Base-by-base conservation (phyloP, 1,284 basidiomycete genomes). In the Cryptococcus maquisensis region DNA sequence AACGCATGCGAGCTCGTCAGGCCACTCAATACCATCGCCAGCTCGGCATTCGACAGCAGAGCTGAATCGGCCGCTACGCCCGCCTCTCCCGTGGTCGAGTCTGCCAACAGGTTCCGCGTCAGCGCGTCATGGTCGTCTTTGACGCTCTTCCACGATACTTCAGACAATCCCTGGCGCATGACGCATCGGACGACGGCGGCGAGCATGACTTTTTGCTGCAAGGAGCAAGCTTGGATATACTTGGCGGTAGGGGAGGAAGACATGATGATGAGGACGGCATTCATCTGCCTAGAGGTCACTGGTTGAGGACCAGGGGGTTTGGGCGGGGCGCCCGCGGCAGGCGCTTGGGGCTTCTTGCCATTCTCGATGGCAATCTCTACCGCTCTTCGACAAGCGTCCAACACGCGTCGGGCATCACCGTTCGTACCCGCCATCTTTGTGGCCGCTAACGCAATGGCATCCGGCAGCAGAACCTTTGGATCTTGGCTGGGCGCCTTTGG, bases 351-450 rank as follows among this genome's bases (percentile, higher is more conserved):
- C 15, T 48, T 51, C 32, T 36, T 21, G 10, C 44, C 42, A 40
- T 23, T 49, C 44, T 72, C 68, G 9, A 73, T 50, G 7, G 85
- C 84, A n/a, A 89, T 81, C 69, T 95, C 92, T 4, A 93, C 88
- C 0, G 90, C 86, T 4, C 91, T 86, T 63, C 91, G 81, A 78
- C 93, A 97, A 26, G 96, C 88, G 72, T 99, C 96, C 53, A 98
- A 80, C 35, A 95, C 90, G 35, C 94, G 81, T 44, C 96, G 80
- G 1, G 96, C 96, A 73, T 98, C 96, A 18, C 96, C 96, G 55
- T 90, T 93, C 56, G 97, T 90, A 24, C 87, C 86, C 16, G 91
- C 87, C 51, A 98, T 90, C 66, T 88, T 91, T 79, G 90, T 91
- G 0, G 94, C 86, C 1, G 92, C 91, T 58, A 95, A 85, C 68